A percentile compares a stretch with the other conserved stretches of the same genome.
Evolutionary conservation across 371 early-diverging fungal genomes (phyloP).

Genomic region (Capniomyces stellatus): DNA sequence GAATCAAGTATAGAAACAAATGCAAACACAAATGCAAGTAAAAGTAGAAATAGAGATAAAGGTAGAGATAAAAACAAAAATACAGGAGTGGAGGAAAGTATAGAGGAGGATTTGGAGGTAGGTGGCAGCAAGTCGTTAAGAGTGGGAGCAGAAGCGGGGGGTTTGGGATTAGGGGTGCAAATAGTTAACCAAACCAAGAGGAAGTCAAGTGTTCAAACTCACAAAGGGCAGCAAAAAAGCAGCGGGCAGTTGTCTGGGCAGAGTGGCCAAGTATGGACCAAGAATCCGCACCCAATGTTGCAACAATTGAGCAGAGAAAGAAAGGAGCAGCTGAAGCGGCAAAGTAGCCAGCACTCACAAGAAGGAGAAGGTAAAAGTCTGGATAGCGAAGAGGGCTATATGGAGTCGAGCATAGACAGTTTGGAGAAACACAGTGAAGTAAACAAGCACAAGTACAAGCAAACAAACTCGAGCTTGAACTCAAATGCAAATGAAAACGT

Average conservation of each 20-base stretch:
- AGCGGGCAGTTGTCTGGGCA: not conserved
- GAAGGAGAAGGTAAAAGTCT: not conserved
- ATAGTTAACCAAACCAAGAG: not conserved
- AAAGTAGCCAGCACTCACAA: not conserved
- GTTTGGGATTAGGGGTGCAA: too few relatives aligned
- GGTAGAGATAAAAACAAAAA: not conserved
- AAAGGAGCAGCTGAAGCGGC: conserved; percentile 1
- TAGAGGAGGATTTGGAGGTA: not conserved
- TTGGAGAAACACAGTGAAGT: not conserved
- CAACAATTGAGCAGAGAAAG: conserved; percentile 3
- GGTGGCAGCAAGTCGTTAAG: too few relatives aligned
- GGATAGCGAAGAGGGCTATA: not conserved
- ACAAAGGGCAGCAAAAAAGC: not conserved
- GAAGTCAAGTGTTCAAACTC: not conserved
- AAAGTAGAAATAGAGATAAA: not conserved
- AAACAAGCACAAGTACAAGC: too few relatives aligned
- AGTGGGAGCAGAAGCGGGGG: too few relatives aligned
- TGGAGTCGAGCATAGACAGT: not conserved
- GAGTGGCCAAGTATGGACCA: not conserved
- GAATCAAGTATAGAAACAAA: not conserved
- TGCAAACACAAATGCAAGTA: not conserved
- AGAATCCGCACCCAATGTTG: conserved; percentile 2
- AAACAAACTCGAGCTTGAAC: too few relatives aligned
- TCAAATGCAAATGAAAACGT: conserved; percentile 2
- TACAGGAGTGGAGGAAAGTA: not conserved